Base-by-base conservation (phyloP, 2,329 filamentous ascomycete species). In the Fusarium sp. region DNA sequence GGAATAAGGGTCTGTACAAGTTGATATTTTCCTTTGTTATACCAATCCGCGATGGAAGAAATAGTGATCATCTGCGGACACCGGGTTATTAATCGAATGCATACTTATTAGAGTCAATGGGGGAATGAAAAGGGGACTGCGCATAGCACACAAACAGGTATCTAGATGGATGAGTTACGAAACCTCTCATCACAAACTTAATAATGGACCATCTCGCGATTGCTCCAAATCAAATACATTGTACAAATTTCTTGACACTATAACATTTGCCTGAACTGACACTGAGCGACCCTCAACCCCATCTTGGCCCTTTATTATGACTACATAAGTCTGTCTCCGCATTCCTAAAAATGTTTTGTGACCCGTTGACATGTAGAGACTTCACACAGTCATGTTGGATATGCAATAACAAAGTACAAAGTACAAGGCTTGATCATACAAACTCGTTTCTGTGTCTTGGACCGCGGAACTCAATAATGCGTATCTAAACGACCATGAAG, bases 401-500 rank as follows among this genome's bases (percentile, higher is more conserved):
- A 45, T 33, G 48, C 48, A 31, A 11, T 14, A 52, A 52, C 48
- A 52, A 52, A 31, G 27, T 50, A 50, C n/a, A 22, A 24, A 10
- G 33, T 57, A 41, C 62, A 63, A 41, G 24, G 29, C 22, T 65
- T 67, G 72, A 60, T 77, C 71, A 77, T 78, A 65, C 69, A 70
- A 71, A 64, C 68, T 72, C 73, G 63, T 74, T 72, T 73, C 61
- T 74, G 72, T 74, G 63, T 75, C 74, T 77, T 73, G 76, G 67
- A 77, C 69, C 65, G 69, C 71, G 61, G 69, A 52, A 69, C 73
- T 79, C 77, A 78, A 78, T 78, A 74, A 75, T 76, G 77, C 69
- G 67, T 77, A 78, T 78, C 77, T 78, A 79, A 72, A 71, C 71
- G 75, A 54, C 61, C 76, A 68, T 70, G 68, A 73, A 68, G 50